Evolutionary conservation across 345 rosid genomes (phyloP).

Genomic region (Alliaria petiolata): DNA sequence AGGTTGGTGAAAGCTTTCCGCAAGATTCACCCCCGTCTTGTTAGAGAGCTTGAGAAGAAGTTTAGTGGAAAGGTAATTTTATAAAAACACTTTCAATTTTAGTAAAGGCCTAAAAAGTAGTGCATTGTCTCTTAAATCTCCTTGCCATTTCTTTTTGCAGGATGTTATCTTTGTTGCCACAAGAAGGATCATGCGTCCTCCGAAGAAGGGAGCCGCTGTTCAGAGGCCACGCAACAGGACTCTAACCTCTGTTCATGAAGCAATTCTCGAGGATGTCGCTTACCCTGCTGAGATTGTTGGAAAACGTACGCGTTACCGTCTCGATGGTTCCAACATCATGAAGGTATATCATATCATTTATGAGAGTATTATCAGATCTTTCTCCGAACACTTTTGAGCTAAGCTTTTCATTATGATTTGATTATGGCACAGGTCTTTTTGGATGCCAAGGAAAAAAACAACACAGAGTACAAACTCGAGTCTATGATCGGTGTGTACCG

Average conservation of each 20-base stretch:
- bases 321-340: conserved; percentile 79
- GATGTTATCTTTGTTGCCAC: conserved; percentile 78
- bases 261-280: conserved; percentile 77
- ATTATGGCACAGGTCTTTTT: conserved; percentile 49
- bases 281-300: conserved; percentile 94
- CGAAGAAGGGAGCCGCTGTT: conserved; percentile 91
- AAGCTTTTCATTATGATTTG: not conserved
- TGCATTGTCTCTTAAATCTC: not conserved
- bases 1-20: conserved; percentile 87
- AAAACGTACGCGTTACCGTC: conserved; percentile 64
- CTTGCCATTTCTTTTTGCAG: conserved; percentile 24
- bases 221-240: conserved; percentile 85
- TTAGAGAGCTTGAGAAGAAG: conserved; percentile 89
- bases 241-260: conserved; percentile 75
- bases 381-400: not conserved
- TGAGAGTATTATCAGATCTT: not conserved
- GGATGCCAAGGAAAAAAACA: conserved; percentile 80
- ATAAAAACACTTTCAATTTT: not conserved
- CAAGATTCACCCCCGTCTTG: conserved; percentile 81
- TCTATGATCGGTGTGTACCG: conserved; percentile 75
- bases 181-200: conserved; percentile 78
- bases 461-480: conserved; percentile 77
- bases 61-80: conserved; percentile 81
- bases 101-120: not conserved
- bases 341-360: conserved; percentile 39